A percentile compares a stretch with the other conserved stretches of the same genome.
Evolutionary conservation across 768 basidiomycete genomes (phyloP).

Genomic region (Polyporus arcularius): DNA sequence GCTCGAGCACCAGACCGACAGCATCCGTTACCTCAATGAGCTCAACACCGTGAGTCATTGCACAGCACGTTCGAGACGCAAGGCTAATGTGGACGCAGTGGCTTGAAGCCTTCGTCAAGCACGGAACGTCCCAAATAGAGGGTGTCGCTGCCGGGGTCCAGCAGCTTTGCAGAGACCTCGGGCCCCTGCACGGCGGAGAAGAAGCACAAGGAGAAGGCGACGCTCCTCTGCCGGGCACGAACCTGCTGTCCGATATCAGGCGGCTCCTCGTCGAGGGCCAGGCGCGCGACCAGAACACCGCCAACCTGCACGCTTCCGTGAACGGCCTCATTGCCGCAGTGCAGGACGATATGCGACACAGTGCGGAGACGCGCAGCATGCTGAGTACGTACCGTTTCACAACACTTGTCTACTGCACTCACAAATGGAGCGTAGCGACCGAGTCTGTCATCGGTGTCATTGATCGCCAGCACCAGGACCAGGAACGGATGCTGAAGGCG

Average conservation of each 20-base stretch:
- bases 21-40: slow-evolving; percentile 76
- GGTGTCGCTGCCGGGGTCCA: slow-evolving; percentile 60
- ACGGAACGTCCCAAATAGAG: slow-evolving; percentile 73
- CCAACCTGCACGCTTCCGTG: slow-evolving; percentile 35
- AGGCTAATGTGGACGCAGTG: slow-evolving; percentile 47
- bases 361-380: slow-evolving; percentile 42
- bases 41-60: slow-evolving; percentile 58
- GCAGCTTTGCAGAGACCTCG: slow-evolving; percentile 57
- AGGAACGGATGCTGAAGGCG: slow-evolving; percentile 66
- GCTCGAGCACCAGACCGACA: slow-evolving; percentile 70
- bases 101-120: slow-evolving; percentile 82
- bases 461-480: slow-evolving; percentile 69
- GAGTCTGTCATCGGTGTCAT: slow-evolving; percentile 62
- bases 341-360: slow-evolving; percentile 41
- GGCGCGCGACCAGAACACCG: slow-evolving; percentile 33
- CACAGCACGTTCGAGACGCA: neutral
- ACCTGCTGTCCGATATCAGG: slow-evolving; percentile 38
- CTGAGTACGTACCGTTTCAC: slow-evolving; percentile 32
- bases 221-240: slow-evolving; percentile 16
- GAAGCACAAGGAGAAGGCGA: slow-evolving; percentile 19
- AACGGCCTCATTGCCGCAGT: slow-evolving; percentile 40
- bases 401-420: neutral
- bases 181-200: slow-evolving; percentile 27
- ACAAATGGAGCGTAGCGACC: slow-evolving; percentile 39
- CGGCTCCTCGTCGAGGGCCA: slow-evolving; percentile 36